Base-by-base conservation (phyloP, 2,329 filamentous ascomycete species). In the Colletotrichum magnum region DNA sequence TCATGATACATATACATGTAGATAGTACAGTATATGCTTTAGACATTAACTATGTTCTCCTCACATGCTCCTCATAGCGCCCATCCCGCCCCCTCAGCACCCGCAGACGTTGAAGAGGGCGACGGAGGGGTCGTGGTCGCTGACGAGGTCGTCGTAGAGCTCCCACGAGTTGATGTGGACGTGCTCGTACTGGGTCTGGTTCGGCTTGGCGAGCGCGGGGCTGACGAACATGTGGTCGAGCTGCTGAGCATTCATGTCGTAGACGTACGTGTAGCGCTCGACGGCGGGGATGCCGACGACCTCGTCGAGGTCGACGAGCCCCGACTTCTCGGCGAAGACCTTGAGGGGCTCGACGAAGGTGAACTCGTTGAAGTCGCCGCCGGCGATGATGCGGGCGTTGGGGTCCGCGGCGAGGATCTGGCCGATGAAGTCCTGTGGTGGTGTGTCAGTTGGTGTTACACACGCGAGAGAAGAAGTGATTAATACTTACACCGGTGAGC, bases 341-440 rank as follows among this genome's bases (percentile, higher is more conserved):
- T 83, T 77, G 57, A 93, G 77, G 1, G 91, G 90, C 76, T 84
- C 74, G 10, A 89, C 90, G 70, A 90, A 90, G 5, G 86, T 77
- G 76, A 92, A 93, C 77, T 94, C 92, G 82, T 94, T 93, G 77
- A 91, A 93, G 79, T 94, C 92, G 28, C 92, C 92, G 0, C 88
- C 86, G 2, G 84, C 80, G 68, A 93, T 85, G 72, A 94, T 77
- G 26, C 82, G 82, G 0, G 91, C 90, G 16, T 85, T 79, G 12
- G 81, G 76, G 77, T 93, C 87, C 48, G 84, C 74, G 7, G 81
- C 77, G 21, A 93, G 84, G 72, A 94, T 89, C 65, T 87, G 65
- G 2, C 83, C 78, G 61, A 91, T 83, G 73, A 92, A 92, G 15
- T 80, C 73, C 84, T 85, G 10, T 57, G 18, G 53, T 61, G 13